Evolutionary conservation across 2,329 filamentous ascomycete species (phyloP).

Genomic region (Neofusicoccum sp.): DNA sequence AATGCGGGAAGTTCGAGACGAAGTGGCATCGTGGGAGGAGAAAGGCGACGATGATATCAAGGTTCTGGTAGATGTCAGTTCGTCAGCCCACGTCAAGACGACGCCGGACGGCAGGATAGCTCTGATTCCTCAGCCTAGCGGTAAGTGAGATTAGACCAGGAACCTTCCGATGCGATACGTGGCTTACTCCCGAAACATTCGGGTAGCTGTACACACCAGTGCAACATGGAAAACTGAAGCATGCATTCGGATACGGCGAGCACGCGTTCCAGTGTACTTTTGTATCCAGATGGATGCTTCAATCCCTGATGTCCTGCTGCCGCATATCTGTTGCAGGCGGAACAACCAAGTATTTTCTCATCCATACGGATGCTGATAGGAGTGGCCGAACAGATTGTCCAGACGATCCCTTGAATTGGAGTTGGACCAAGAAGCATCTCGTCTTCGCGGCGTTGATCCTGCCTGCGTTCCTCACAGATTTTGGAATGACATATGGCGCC

Average conservation of each 20-base stretch:
- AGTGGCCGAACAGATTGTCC: slow-evolving; percentile 22
- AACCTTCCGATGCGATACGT: no score
- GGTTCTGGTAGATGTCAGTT: not conserved
- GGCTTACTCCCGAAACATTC: no score
- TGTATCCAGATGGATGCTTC: no score
- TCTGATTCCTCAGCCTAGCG: slow-evolving; percentile 58
- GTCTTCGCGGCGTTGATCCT: slow-evolving; percentile 27
- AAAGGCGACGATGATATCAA: not conserved
- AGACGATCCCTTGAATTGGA: slow-evolving; percentile 39
- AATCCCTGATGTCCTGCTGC: no score
- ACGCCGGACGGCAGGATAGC: slow-evolving; percentile 45
- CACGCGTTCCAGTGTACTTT: no score
- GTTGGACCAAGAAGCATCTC: slow-evolving; percentile 29
- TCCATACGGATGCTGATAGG: no score
- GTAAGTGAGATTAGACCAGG: slow-evolving; percentile 23
- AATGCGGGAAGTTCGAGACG: not conserved
- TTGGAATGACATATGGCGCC: slow-evolving; percentile 27
- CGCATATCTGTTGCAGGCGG: no score
- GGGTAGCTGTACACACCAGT: no score
- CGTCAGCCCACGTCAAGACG: slow-evolving; percentile 34
- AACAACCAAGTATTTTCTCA: no score
- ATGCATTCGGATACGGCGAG: no score
- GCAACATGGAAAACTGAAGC: no score
- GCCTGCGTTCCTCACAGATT: slow-evolving; percentile 27
- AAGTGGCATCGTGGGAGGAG: not conserved